These are phyloP conservation scores for Verbena officinalis DNA, from an alignment of 257 asterid genomes.

Conservation along the genomic window DNA sequence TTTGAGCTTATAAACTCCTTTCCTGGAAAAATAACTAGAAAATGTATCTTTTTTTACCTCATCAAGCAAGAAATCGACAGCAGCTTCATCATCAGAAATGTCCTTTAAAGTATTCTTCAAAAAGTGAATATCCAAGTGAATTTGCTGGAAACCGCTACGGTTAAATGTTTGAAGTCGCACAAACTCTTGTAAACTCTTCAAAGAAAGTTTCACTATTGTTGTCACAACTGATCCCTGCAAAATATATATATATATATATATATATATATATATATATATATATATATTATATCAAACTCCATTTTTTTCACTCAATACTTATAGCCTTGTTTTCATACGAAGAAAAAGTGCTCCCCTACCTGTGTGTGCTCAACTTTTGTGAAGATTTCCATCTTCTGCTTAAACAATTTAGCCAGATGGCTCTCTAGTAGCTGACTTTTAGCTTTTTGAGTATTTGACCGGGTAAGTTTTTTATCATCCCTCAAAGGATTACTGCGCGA, in stretches of 20 bases:
- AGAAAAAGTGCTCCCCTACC: constrained; percentile 50
- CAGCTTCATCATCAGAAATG: constrained; percentile 88
- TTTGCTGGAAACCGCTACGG: constrained; percentile 97
- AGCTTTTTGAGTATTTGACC: constrained; percentile 85
- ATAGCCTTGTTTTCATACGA: constrained; percentile 10
- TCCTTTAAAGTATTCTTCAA: constrained; percentile 71
- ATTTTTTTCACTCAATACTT: constrained; percentile 10
- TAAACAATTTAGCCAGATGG: constrained; percentile 90
- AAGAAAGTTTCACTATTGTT: constrained; percentile 72
- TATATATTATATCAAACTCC: constrained; percentile 17
- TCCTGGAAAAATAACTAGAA: neutral
- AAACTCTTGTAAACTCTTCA: constrained; percentile 92
- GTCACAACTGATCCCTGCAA: constrained; percentile 85
- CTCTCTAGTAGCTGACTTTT: constrained; percentile 98
- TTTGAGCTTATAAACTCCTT: too few relatives aligned
- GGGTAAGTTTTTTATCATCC: constrained; percentile 71
- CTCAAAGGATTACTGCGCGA: constrained; percentile 94
- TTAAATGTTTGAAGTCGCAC: constrained; percentile 89
- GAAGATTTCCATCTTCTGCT: constrained; percentile 96
- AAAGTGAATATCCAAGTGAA: constrained; percentile 90
- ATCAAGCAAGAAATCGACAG: constrained; percentile 90
- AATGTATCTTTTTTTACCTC: constrained; percentile 56
- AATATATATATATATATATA: too few relatives aligned
- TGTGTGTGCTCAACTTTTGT: constrained; percentile 87
- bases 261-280: too few relatives aligned